Percentiles rank a stretch among this genome's conserved stretches.
These are phyloP conservation scores for Phaeodactylum tricornutum DNA, from an alignment of 108 stramenopile genomes.

Conservation along the genomic window DNA sequence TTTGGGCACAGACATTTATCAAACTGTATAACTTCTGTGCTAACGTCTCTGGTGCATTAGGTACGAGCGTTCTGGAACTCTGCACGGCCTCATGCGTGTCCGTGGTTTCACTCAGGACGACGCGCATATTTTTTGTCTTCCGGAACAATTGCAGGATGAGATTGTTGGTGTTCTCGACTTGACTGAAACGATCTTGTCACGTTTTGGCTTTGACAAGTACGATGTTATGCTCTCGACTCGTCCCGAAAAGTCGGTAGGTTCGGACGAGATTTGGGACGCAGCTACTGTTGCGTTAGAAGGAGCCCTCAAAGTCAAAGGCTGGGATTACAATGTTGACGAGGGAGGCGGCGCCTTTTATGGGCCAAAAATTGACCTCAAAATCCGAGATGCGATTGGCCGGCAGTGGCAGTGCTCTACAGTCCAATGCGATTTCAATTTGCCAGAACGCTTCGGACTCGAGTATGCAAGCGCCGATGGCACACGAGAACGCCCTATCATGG, in stretches of 20 bases:
- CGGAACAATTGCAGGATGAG: slow-evolving; percentile 91
- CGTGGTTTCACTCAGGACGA: slow-evolving; percentile 98
- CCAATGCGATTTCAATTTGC: slow-evolving; percentile 97
- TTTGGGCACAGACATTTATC: not conserved
- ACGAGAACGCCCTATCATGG: slow-evolving; percentile 82
- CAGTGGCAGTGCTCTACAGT: slow-evolving; percentile 98
- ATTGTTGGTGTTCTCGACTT: slow-evolving; percentile 88
- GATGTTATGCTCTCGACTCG: slow-evolving; percentile 94
- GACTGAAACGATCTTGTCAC: slow-evolving; percentile 76
- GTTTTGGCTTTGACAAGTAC: slow-evolving; percentile 93
- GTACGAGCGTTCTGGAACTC: slow-evolving; percentile 91
- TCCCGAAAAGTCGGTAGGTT: slow-evolving; percentile 91
- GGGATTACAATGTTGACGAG: slow-evolving; percentile 91
- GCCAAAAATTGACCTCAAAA: slow-evolving; percentile 98
- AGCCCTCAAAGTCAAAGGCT: slow-evolving; percentile 84
- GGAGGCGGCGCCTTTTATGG: slow-evolving; percentile 98
- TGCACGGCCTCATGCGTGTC: slow-evolving; percentile 96
- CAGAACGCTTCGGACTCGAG: slow-evolving; percentile 93
- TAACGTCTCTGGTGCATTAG: slow-evolving; percentile 13
- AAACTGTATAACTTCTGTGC: not conserved
- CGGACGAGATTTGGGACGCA: slow-evolving; percentile 90
- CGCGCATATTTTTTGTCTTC: slow-evolving; percentile 97
- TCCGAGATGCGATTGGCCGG: slow-evolving; percentile 95
- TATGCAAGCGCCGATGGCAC: slow-evolving; percentile 75
- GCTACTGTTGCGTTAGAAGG: slow-evolving; percentile 80